Percentiles rank a stretch among this genome's conserved stretches.
These are phyloP conservation scores for Sclerotinia glacialis DNA, from an alignment of 2,329 filamentous ascomycete genomes.

Conservation along the genomic window DNA sequence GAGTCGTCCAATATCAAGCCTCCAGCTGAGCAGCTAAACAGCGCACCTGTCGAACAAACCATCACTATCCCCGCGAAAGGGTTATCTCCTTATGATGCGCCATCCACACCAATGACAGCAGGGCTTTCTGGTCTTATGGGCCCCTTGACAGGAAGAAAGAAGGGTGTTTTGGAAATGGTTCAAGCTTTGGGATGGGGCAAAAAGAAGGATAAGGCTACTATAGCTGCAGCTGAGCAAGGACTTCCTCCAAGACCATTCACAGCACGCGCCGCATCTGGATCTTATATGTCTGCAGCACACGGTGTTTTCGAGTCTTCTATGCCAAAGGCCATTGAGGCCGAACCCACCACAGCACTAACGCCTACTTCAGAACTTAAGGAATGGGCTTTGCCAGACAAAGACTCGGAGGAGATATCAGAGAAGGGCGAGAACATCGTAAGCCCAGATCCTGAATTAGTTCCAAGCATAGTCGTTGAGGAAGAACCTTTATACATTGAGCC, in stretches of 20 bases:
- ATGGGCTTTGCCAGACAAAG: conserved; percentile 36
- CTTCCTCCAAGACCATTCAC: conserved; percentile 15
- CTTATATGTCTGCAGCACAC: conserved; percentile 5
- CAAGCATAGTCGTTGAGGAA: not conserved
- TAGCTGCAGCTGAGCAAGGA: conserved; percentile 10
- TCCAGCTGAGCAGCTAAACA: not conserved
- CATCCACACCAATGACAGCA: conserved; percentile 15
- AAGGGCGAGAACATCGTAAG: conserved; percentile 13
- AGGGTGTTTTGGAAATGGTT: conserved; percentile 21
- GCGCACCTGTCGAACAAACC: conserved; percentile 13
- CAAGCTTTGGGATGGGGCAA: conserved; percentile 20
- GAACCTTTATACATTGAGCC: not conserved
- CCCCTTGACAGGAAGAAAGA: conserved; percentile 17
- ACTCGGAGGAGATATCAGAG: conserved; percentile 45
- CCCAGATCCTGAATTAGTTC: conserved; percentile 2
- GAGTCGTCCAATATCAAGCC: not conserved
- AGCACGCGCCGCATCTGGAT: conserved; percentile 10
- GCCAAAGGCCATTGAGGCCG: not conserved
- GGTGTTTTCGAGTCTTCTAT: not conserved
- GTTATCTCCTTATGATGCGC: not conserved
- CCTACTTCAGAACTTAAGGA: conserved; percentile 11
- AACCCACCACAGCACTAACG: not conserved
- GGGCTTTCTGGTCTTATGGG: conserved; percentile 10
- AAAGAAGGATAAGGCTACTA: conserved; percentile 16
- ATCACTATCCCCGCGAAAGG: conserved; percentile 11